A percentile compares a stretch with the other conserved stretches of the same genome.
Evolutionary conservation across 129 eudicot genomes (phyloP).

Genomic region (sunflower (Helianthus annuus)): HanXRQr2.0-SUNRISE NC_035446.2:148968751-148969250

Average conservation of each 20-base stretch:
- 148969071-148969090: too few species aligned
- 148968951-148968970: conserved; percentile 68
- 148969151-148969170: too few species aligned
- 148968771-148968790: conserved; percentile 58
- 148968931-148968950: conserved; percentile 55
- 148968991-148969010: conserved; percentile 45
- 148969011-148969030: background rate
- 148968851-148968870: too few species aligned
- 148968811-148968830: conserved; percentile 3
- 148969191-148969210: too few species aligned
- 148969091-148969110: too few species aligned
- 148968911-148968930: conserved; percentile 52
- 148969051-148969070: too few species aligned
- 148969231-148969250: too few species aligned
- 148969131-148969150: too few species aligned
- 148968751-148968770: conserved; percentile 60
- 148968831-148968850: too few species aligned
- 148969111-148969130: too few species aligned
- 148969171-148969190: too few species aligned
- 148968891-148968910: conserved; percentile 28
- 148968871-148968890: background rate
- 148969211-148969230: too few species aligned
- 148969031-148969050: background rate
- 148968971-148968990: conserved; percentile 64
- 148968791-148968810: background rate